Conservation (phyloP, 176 grass and related monocot genomes). For the Phoenix roebelenii region DNA sequence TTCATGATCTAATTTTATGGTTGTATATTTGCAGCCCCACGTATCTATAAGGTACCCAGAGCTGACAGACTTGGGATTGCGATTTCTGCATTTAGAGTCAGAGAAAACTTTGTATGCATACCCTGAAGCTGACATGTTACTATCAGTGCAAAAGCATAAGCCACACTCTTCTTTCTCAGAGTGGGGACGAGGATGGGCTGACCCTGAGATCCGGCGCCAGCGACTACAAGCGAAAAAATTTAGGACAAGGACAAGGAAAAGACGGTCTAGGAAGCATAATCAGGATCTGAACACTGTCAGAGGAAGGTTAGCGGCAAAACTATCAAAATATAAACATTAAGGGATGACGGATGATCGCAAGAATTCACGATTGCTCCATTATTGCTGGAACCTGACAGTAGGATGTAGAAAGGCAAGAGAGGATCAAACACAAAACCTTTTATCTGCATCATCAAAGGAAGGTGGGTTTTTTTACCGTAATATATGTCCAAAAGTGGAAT, state of each 20-base stretch:
- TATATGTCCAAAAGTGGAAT: too few relatives aligned
- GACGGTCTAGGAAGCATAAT: conserved; percentile 19
- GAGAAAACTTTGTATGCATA: conserved; percentile 31
- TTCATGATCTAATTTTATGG: too few relatives aligned
- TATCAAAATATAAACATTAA: conserved; percentile 24
- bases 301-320: conserved; percentile 35
- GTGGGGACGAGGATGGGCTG: conserved; percentile 88
- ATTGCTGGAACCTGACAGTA: too few relatives aligned
- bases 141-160: conserved; percentile 16
- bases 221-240: conserved; percentile 37
- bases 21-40: conserved; percentile 35
- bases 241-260: conserved; percentile 30
- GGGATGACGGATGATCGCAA: too few relatives aligned
- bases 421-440: too few relatives aligned
- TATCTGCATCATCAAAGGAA: too few relatives aligned
- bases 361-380: too few relatives aligned
- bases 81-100: conserved; percentile 31
- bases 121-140: conserved; percentile 57
- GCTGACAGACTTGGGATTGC: conserved; percentile 37
- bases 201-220: conserved; percentile 65
- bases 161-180: conserved; percentile 39
- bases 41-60: conserved; percentile 62
- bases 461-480: too few relatives aligned
- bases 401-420: too few relatives aligned
- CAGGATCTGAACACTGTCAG: conserved; percentile 24